Conservation (phyloP, 2,329 filamentous ascomycete genomes). For the Sporothrix protearum region DNA sequence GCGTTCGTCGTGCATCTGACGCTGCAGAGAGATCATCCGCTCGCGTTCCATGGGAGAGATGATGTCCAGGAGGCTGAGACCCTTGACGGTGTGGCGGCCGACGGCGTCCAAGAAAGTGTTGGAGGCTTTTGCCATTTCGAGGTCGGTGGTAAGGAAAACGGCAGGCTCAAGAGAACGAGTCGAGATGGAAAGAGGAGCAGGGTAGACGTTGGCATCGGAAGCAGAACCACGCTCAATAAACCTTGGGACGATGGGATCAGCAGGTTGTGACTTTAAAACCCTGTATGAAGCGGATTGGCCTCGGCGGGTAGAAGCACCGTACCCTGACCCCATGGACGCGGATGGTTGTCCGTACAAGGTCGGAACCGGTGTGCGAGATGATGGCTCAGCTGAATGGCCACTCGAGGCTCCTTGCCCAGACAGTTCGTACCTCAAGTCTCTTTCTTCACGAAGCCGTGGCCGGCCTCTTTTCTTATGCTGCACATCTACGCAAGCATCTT, state of each 20-base stretch:
- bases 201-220: conserved; percentile 50
- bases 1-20: conserved; percentile 56
- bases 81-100: conserved; percentile 46
- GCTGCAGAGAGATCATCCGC: conserved; percentile 49
- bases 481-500: conserved; percentile 77
- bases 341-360: conserved; percentile 45
- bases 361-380: conserved; percentile 49
- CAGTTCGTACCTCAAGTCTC: conserved; percentile 55
- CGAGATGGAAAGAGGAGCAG: conserved; percentile 42
- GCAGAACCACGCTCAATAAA: conserved; percentile 51
- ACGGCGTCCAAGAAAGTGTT: conserved; percentile 54
- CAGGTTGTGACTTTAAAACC: conserved; percentile 53
- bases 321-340: conserved; percentile 42
- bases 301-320: conserved; percentile 46
- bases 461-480: conserved; percentile 82
- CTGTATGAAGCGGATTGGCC: conserved; percentile 45
- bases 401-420: conserved; percentile 43
- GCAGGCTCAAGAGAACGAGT: conserved; percentile 48
- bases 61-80: conserved; percentile 53
- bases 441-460: conserved; percentile 71
- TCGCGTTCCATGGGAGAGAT: conserved; percentile 51
- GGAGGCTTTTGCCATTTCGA: conserved; percentile 57
- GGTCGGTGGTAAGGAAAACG: conserved; percentile 56
- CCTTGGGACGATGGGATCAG: conserved; percentile 46
- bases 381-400: conserved; percentile 45